phyloP scores from a whole-genome alignment of 2,329 filamentous ascomycete species.

The Colletotrichum sp. region DNA sequence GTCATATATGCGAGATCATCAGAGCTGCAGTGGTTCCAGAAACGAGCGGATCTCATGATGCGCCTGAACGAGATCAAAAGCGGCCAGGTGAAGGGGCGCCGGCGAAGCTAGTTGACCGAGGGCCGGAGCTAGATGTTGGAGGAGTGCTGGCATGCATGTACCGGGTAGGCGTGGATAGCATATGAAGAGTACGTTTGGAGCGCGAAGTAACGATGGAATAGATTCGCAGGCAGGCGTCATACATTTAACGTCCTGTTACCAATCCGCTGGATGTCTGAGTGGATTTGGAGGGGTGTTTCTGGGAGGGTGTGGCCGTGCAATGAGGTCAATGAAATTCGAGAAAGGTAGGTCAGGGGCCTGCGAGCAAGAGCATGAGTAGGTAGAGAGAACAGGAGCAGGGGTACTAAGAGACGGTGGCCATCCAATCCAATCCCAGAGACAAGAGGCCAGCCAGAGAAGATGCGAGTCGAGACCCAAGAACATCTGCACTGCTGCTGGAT shows the following conservation, averaged over 20 bases:
- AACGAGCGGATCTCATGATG: conserved; percentile 22
- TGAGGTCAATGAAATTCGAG: conserved; percentile 22
- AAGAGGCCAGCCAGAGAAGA: not conserved
- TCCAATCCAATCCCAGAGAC: not conserved
- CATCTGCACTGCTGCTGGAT: not conserved
- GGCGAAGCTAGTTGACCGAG: conserved; percentile 20
- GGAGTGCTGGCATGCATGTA: conserved; percentile 9
- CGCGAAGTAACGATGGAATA: conserved; percentile 2
- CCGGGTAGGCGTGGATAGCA: not conserved
- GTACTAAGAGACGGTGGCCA: not conserved
- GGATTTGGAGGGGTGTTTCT: conserved; percentile 14
- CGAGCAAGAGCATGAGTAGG: not conserved
- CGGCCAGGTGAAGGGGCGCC: conserved; percentile 17
- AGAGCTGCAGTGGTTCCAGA: conserved; percentile 20
- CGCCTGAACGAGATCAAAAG: conserved; percentile 18
- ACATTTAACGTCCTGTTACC: conserved; percentile 23
- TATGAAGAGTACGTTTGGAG: conserved; percentile 5
- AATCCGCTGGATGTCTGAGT: conserved; percentile 15
- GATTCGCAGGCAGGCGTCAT: conserved; percentile 19
- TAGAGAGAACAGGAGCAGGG: not conserved
- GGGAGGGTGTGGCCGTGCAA: conserved; percentile 21
- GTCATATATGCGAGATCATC: conserved; percentile 22
- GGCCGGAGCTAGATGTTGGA: conserved; percentile 19
- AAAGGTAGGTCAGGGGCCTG: not conserved
- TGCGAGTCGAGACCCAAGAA: not conserved